These are phyloP conservation scores for Dendrobium officinale DNA, from an alignment of 106 monocot species.

Conservation along the genomic window DNA sequence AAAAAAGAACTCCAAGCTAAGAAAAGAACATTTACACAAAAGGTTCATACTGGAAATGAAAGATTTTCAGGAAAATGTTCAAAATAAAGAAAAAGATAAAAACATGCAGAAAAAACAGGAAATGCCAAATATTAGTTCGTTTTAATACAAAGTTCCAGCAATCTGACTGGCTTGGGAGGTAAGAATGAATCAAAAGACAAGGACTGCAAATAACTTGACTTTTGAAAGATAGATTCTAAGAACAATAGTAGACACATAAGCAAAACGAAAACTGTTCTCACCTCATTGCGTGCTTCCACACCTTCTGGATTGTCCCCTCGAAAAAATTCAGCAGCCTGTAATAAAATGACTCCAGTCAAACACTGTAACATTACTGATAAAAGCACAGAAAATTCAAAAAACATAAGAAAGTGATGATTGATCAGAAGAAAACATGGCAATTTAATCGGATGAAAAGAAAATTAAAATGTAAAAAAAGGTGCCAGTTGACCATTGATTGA, in stretches of 20 bases:
- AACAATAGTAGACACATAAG: background rate
- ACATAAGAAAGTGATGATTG: background rate
- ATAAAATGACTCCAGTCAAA: slow-evolving; percentile 9
- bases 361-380: background rate
- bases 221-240: background rate
- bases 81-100: background rate
- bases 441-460: background rate
- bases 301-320: slow-evolving; percentile 88
- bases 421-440: background rate
- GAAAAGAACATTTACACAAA: background rate
- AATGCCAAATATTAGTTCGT: background rate
- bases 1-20: background rate
- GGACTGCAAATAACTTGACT: background rate
- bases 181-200: background rate
- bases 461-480: background rate
- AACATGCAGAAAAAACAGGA: background rate
- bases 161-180: background rate
- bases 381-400: background rate
- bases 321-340: slow-evolving; percentile 90
- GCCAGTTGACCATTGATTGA: background rate
- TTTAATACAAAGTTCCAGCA: background rate
- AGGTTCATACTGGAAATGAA: background rate
- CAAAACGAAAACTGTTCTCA: slow-evolving; percentile 11
- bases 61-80: background rate
- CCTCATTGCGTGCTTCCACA: slow-evolving; percentile 96